Conservation (phyloP, 371 early-diverging fungal genomes). For the Basidiobolus meristosporus region DNA sequence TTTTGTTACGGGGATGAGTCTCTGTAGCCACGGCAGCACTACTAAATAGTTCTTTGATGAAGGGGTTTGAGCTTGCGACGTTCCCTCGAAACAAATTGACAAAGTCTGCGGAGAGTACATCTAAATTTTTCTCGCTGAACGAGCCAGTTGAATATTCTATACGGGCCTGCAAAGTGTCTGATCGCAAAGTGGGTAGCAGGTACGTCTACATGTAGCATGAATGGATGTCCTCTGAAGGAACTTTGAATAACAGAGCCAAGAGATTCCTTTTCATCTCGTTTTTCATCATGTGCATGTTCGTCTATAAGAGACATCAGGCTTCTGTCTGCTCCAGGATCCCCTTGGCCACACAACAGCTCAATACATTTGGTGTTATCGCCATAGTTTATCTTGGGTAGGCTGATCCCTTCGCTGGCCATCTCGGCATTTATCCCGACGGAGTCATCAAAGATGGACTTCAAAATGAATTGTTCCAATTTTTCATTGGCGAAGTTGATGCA, state of each 20-base stretch:
- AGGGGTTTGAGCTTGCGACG: slow-evolving; percentile 25
- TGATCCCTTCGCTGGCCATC: slow-evolving; percentile 30
- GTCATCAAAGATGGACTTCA: slow-evolving; percentile 46
- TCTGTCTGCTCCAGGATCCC: not conserved
- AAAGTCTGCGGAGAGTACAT: slow-evolving; percentile 66
- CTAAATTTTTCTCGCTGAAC: slow-evolving; percentile 47
- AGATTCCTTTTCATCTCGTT: slow-evolving; percentile 16
- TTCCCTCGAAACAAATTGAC: slow-evolving; percentile 51
- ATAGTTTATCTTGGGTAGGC: slow-evolving; percentile 20
- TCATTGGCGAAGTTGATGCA: slow-evolving; percentile 67
- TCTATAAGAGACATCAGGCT: not conserved
- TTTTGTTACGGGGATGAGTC: slow-evolving; percentile 53
- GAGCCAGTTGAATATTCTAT: slow-evolving; percentile 50
- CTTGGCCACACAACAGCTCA: slow-evolving; percentile 18
- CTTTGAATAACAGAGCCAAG: slow-evolving; percentile 15
- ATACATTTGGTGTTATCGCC: slow-evolving; percentile 25
- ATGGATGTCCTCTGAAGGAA: slow-evolving; percentile 16
- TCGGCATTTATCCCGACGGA: slow-evolving; percentile 18
- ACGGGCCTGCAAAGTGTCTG: slow-evolving; percentile 48
- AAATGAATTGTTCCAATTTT: slow-evolving; percentile 44
- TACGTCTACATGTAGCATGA: slow-evolving; percentile 1
- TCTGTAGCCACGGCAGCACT: slow-evolving; percentile 58
- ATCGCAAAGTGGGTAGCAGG: slow-evolving; percentile 11
- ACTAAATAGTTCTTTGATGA: slow-evolving; percentile 61
- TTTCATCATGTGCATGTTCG: slow-evolving; percentile 21